Conservation (phyloP, 352 stramenopile species). For the Globisporangium viniferum region DNA sequence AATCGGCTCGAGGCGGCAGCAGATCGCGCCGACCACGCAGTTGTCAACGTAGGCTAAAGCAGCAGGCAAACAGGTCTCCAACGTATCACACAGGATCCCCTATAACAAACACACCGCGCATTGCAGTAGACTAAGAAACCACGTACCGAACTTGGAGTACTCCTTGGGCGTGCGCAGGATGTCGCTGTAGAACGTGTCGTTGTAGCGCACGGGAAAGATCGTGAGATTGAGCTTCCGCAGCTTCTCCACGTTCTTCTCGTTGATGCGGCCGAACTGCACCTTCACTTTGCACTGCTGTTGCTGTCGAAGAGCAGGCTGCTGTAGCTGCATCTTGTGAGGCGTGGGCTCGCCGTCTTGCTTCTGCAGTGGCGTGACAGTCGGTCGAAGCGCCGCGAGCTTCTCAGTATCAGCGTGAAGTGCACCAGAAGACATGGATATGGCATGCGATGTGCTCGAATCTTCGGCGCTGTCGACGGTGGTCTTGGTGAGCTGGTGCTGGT, state of each 20-base stretch:
- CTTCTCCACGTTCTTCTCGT: conserved; percentile 60
- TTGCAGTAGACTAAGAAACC: neutral
- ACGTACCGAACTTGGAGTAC: conserved; percentile 48
- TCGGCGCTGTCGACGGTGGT: neutral
- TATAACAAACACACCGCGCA: neutral
- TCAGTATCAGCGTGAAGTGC: neutral
- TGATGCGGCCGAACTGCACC: conserved; percentile 52
- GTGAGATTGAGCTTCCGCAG: conserved; percentile 87
- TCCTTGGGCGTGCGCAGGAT: conserved; percentile 63
- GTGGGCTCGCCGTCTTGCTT: neutral
- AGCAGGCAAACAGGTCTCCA: neutral
- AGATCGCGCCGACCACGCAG: conserved; percentile 87
- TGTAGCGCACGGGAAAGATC: conserved; percentile 93
- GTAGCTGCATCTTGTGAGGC: neutral
- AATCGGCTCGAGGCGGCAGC: conserved; percentile 74
- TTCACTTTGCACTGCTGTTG: conserved; percentile 18
- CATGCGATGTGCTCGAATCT: neutral
- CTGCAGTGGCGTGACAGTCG: neutral
- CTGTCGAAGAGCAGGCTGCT: neutral
- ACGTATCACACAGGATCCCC: neutral
- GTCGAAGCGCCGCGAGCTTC: conserved; percentile 5
- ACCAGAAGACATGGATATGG: neutral
- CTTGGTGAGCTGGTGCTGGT: neutral
- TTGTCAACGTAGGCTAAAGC: conserved; percentile 68
- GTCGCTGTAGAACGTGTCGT: conserved; percentile 91